These are phyloP conservation scores for Arthrobotrys megalospora DNA, from an alignment of 2,329 filamentous ascomycete genomes.

Conservation along the genomic window DNA sequence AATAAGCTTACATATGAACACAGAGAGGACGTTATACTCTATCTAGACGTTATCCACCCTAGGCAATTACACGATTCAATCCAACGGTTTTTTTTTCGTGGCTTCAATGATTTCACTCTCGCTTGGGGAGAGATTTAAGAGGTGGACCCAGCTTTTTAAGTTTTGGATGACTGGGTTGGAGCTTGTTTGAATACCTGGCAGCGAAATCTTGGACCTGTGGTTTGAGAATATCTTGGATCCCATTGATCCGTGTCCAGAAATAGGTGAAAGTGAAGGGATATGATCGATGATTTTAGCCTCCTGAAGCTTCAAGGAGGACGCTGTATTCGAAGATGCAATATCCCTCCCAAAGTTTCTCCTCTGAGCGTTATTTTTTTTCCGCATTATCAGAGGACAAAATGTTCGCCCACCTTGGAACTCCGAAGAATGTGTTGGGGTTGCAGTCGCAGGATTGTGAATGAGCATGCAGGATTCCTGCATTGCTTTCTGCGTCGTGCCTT, in stretches of 20 bases:
- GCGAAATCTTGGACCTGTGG: slow-evolving; percentile 16
- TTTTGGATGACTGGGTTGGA: slow-evolving; percentile 24
- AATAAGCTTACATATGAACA: neutral
- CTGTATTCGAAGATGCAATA: neutral
- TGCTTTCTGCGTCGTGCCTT: neutral
- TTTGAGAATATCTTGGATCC: slow-evolving; percentile 1
- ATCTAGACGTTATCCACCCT: neutral
- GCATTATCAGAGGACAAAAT: slow-evolving; percentile 6
- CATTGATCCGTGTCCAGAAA: slow-evolving; percentile 22
- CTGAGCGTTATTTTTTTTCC: neutral
- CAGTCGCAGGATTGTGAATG: slow-evolving; percentile 8
- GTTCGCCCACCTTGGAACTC: slow-evolving; percentile 38
- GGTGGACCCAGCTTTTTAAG: slow-evolving; percentile 30
- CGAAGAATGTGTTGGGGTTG: slow-evolving; percentile 52
- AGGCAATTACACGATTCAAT: slow-evolving; percentile 4
- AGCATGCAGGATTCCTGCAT: slow-evolving; percentile 41
- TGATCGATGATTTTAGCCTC: slow-evolving; percentile 25
- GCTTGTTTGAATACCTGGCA: slow-evolving; percentile 26
- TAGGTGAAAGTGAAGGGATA: neutral
- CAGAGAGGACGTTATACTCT: neutral
- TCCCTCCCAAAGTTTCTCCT: slow-evolving; percentile 1
- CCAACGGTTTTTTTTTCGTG: slow-evolving; percentile 8
- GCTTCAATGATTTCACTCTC: slow-evolving; percentile 12
- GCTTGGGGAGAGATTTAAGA: slow-evolving; percentile 42
- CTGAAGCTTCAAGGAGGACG: slow-evolving; percentile 23